Evolutionary conservation across 441 rosid species (phyloP).

Genomic region (Adansonia rubrostipa): DNA sequence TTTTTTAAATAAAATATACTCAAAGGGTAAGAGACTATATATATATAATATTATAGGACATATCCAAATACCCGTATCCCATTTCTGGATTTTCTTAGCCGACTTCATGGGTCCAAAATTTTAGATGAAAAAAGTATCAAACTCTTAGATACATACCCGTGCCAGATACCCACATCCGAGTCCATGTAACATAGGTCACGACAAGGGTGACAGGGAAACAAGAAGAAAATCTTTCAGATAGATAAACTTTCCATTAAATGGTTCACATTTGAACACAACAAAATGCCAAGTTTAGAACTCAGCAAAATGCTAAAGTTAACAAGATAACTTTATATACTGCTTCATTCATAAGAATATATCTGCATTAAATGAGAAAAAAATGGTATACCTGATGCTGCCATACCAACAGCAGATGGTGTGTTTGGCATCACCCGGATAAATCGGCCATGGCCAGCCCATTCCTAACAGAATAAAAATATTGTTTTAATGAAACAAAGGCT

Average conservation of each 20-base stretch:
- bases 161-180: too few relatives aligned
- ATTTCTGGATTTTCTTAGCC: too few relatives aligned
- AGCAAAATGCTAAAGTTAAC: not conserved
- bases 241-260: not conserved
- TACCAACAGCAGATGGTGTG: slow-evolving; percentile 86
- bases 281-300: not conserved
- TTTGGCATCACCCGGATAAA: slow-evolving; percentile 92
- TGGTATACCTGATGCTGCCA: slow-evolving; percentile 71
- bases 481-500: slow-evolving; percentile 14
- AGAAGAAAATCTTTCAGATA: not conserved
- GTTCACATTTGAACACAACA: not conserved
- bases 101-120: too few relatives aligned
- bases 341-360: not conserved
- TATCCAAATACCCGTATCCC: too few relatives aligned
- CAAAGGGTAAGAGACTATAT: too few relatives aligned
- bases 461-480: slow-evolving; percentile 42
- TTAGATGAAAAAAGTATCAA: too few relatives aligned
- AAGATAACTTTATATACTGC: not conserved
- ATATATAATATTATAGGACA: too few relatives aligned
- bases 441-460: slow-evolving; percentile 83
- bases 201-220: not conserved
- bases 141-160: too few relatives aligned
- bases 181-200: not conserved
- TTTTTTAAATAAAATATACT: too few relatives aligned
- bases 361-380: not conserved